A percentile compares a stretch with the other conserved stretches of the same genome.
Evolutionary conservation across 2,329 filamentous ascomycete species (phyloP).

Genomic region (Aspergillus sp.): DNA sequence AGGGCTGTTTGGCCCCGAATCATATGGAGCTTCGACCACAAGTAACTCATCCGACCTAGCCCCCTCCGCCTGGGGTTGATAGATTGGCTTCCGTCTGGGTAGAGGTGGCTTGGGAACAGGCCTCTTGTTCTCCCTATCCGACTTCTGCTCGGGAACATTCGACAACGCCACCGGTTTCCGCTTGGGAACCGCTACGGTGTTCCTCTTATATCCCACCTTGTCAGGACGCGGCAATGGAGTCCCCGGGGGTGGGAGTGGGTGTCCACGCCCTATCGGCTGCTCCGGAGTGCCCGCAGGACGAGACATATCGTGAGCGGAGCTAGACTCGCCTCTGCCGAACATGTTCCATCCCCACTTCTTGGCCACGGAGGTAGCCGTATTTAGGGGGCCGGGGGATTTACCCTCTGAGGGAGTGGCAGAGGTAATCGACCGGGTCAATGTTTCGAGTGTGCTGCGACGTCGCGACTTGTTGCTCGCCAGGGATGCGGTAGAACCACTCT

Average conservation of each 20-base stretch:
- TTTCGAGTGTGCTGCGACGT: slow-evolving; percentile 35
- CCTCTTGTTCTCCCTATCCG: slow-evolving; percentile 35
- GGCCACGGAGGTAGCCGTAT: slow-evolving; percentile 57
- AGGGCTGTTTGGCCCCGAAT: slow-evolving; percentile 55
- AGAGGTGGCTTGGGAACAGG: slow-evolving; percentile 51
- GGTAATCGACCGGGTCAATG: slow-evolving; percentile 28
- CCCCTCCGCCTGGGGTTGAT: slow-evolving; percentile 35
- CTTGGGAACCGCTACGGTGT: slow-evolving; percentile 60
- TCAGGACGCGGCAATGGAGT: slow-evolving; percentile 73
- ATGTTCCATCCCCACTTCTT: slow-evolving; percentile 63
- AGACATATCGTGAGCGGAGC: slow-evolving; percentile 44
- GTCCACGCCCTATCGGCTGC: slow-evolving; percentile 79
- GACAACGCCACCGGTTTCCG: slow-evolving; percentile 63
- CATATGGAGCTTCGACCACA: slow-evolving; percentile 65
- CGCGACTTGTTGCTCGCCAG: slow-evolving; percentile 31
- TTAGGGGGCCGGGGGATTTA: slow-evolving; percentile 46
- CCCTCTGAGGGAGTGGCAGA: slow-evolving; percentile 33
- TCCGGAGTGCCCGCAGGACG: slow-evolving; percentile 50
- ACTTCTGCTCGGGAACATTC: slow-evolving; percentile 33
- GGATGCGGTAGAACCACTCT: slow-evolving; percentile 30
- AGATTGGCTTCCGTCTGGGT: slow-evolving; percentile 49
- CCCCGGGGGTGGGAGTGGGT: slow-evolving; percentile 78
- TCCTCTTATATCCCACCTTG: slow-evolving; percentile 58
- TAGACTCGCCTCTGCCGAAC: slow-evolving; percentile 46
- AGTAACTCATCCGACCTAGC: slow-evolving; percentile 56